Base-by-base conservation (phyloP, 1,284 basidiomycete species). In the Earliella scabrosa region DNA sequence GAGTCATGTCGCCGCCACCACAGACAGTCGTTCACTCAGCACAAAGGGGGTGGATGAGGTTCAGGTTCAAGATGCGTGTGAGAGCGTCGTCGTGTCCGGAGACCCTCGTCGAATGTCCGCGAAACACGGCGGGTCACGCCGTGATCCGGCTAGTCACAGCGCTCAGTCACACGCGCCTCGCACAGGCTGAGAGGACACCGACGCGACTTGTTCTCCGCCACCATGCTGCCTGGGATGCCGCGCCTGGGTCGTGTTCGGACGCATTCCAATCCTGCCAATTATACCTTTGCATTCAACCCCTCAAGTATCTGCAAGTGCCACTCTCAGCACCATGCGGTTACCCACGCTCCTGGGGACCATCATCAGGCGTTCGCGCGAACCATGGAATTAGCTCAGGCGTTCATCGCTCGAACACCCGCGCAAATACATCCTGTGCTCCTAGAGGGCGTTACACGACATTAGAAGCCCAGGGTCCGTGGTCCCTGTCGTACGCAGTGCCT, bases 1-100 rank as follows among this genome's bases (percentile, higher is more conserved):
- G 66, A 59, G 67, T 68, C 67, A 68, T 68, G 35, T 53, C 54
- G 59, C 54, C 59, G 45, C 20, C 41, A 29, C 45, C 51, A 41
- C 48, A 26, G 32, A 32, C 24, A 27, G 45, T 48, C 35, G 35
- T 36, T 14, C 24, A 10, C 7, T n/a, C 21, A 21, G 29, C 14
- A 48, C 52, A 26, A 40, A 55, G 49, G 52, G 52, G 48, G 21
- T 39, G 36, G 54, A 23, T 21, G 48, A 56, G 47, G 52, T 58
- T 52, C 26, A 38, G 38, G 54, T 47, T 47, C 31, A 58, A 55
- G 58, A n/a, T 62, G 58, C 51, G 11, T 51, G 63, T 62, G 52
- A 43, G 49, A 51, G 47, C n/a, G 54, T 46, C 6, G 38, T 4
- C 38, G n/a, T 5, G n/a, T 52, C 52, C 45, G 49, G 39, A 24